Percentiles rank a stretch among this genome's conserved stretches.
Conservation (phyloP, 177 flowering plant genomes). For the Telopea speciosissima region DNA sequence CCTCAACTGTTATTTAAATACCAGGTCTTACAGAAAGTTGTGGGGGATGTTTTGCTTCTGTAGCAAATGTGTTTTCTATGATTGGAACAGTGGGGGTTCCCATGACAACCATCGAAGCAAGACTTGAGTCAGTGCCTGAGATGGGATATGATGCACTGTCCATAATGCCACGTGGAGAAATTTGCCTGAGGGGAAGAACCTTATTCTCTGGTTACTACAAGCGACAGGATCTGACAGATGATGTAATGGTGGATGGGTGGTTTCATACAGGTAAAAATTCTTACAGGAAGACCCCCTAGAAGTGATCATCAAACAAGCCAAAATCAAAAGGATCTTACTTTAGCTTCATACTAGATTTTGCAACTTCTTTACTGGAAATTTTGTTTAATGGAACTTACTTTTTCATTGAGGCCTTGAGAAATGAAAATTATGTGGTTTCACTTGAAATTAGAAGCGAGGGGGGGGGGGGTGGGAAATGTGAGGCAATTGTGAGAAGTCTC, state of each 20-base stretch:
- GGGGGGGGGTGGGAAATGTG: too few species aligned
- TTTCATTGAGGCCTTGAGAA: neutral
- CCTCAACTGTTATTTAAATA: conserved; percentile 5
- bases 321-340: neutral
- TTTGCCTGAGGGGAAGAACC: conserved; percentile 82
- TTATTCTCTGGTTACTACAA: conserved; percentile 92
- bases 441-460: too few species aligned
- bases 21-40: conserved; percentile 94
- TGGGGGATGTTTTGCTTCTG: conserved; percentile 73
- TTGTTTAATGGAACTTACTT: neutral
- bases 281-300: neutral
- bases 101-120: conserved; percentile 68
- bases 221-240: conserved; percentile 68
- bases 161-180: conserved; percentile 76
- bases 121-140: conserved; percentile 94
- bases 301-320: neutral
- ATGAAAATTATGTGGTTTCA: neutral
- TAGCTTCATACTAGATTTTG: neutral
- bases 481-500: too few species aligned
- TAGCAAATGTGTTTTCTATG: conserved; percentile 70
- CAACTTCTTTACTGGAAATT: neutral
- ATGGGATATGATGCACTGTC: conserved; percentile 96
- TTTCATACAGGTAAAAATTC: conserved; percentile 79
- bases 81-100: conserved; percentile 90
- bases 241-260: conserved; percentile 84